Evolutionary conservation across 129 eudicot genomes (phyloP).

Genomic region (Helichrysum umbraculigerum): DNA sequence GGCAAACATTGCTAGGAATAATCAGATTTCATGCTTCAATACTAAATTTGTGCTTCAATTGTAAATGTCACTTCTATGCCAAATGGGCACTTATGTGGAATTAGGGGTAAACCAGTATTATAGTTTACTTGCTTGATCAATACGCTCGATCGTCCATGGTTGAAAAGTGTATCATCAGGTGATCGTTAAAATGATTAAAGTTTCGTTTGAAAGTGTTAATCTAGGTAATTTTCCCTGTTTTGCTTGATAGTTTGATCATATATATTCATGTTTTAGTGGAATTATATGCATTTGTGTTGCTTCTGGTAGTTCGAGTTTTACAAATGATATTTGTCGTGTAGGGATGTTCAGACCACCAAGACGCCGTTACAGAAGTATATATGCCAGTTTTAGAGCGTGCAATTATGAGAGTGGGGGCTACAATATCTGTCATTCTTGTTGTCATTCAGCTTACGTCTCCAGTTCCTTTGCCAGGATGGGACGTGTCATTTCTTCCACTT

Average conservation of each 20-base stretch:
- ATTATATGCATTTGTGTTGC: neutral
- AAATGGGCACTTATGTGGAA: neutral
- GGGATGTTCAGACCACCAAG: constrained; percentile 48
- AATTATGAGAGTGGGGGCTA: constrained; percentile 50
- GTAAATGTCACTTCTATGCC: neutral
- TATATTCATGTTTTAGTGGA: neutral
- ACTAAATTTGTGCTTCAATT: too few relatives aligned
- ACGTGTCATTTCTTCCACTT: constrained; percentile 49
- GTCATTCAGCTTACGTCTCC: constrained; percentile 73
- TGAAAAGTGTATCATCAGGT: neutral
- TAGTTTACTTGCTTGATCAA: neutral
- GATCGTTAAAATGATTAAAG: neutral
- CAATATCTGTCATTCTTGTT: constrained; percentile 50
- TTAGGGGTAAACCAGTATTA: neutral
- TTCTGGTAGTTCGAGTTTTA: constrained; percentile 30
- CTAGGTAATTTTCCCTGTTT: neutral
- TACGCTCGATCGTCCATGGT: too few relatives aligned
- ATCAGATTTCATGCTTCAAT: neutral
- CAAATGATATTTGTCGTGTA: constrained; percentile 54
- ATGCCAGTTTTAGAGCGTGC: constrained; percentile 41
- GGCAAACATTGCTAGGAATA: neutral
- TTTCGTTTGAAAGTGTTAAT: too few relatives aligned
- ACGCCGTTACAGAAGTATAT: constrained; percentile 21
- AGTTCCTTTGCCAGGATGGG: constrained; percentile 50
- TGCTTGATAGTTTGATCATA: neutral